Conservation (phyloP, 2,329 filamentous ascomycete genomes). For the Aspergillus ochraceoroseus region DNA sequence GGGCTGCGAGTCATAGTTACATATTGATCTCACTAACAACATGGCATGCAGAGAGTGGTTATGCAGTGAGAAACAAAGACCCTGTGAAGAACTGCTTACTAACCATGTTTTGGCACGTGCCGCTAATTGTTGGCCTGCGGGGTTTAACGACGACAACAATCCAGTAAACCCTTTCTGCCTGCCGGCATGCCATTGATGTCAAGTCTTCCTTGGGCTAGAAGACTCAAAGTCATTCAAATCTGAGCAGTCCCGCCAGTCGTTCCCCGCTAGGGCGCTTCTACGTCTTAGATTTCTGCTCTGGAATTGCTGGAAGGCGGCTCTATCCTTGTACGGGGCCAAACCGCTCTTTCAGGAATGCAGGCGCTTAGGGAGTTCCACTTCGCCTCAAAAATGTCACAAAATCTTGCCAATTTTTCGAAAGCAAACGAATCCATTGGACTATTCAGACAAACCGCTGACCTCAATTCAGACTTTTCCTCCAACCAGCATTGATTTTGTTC, state of each 20-base stretch:
- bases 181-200: not conserved
- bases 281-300: not conserved
- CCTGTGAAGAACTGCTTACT: no score
- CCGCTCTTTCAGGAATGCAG: slow-evolving; percentile 30
- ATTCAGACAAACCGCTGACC: slow-evolving; percentile 5
- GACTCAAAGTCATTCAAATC: not conserved
- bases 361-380: slow-evolving; percentile 35
- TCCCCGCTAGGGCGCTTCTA: not conserved
- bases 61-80: no score
- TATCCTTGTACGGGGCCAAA: slow-evolving; percentile 28
- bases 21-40: no score
- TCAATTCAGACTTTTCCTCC: slow-evolving; percentile 21
- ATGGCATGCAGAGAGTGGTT: no score
- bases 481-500: slow-evolving; percentile 21
- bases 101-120: not conserved
- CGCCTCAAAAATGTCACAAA: slow-evolving; percentile 15
- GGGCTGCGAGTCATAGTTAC: slow-evolving; percentile 1
- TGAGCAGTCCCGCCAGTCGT: not conserved
- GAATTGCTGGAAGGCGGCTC: slow-evolving; percentile 14
- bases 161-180: not conserved
- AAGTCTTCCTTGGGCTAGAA: not conserved
- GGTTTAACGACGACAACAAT: slow-evolving; percentile 2
- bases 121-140: not conserved
- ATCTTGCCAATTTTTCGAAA: slow-evolving; percentile 13
- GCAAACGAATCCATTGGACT: slow-evolving; percentile 24